phyloP scores from a whole-genome alignment of 2,329 filamentous ascomycete species.

The Fusarium dimerum region DNA sequence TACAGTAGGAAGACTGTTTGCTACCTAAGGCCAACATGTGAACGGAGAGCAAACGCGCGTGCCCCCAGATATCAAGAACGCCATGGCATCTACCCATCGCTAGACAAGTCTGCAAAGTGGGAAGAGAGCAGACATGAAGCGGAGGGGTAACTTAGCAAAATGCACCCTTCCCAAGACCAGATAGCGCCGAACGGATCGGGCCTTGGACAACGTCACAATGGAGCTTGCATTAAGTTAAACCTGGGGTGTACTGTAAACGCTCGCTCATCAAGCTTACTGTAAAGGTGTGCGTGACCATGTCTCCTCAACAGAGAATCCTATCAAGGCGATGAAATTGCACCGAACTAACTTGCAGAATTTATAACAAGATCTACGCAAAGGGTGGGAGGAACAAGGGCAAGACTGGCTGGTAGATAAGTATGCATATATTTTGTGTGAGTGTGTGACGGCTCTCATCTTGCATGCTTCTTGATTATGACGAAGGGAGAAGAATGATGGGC shows the following conservation, averaged over 20 bases:
- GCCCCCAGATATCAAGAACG: neutral
- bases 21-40: neutral
- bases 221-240: constrained; percentile 8
- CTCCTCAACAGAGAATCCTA: too few relatives aligned
- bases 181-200: constrained; percentile 29
- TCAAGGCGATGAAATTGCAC: too few relatives aligned
- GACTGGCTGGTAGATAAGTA: neutral
- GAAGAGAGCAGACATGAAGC: neutral
- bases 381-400: neutral
- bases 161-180: constrained; percentile 10
- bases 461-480: neutral
- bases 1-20: neutral
- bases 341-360: too few relatives aligned
- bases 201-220: constrained; percentile 30
- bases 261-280: too few relatives aligned
- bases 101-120: neutral
- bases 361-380: neutral
- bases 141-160: too few relatives aligned
- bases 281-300: too few relatives aligned
- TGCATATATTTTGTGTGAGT: neutral
- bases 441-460: neutral
- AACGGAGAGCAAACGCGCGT: neutral
- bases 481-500: neutral
- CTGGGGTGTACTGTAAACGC: neutral
- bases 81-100: neutral